Evolutionary conservation across 495 filamentous ascomycete genomes (phyloP), one percentile per base, ranked within the genome.

Genomic region (Patellaria atrata): DNA sequence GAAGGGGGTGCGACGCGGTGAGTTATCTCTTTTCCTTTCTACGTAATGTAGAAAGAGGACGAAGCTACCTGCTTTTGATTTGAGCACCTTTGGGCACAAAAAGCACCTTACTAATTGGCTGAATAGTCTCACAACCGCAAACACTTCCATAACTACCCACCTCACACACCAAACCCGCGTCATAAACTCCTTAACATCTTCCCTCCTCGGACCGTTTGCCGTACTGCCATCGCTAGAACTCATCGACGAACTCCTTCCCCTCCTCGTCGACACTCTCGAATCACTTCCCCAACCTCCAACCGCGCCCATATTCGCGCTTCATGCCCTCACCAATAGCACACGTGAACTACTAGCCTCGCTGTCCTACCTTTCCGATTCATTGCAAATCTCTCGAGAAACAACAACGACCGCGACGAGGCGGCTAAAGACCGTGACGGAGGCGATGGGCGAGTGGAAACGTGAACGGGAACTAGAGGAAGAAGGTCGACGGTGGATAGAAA

Each of bases 341-440:
- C 57, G 74, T 16, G 82, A 89, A 26, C 68, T 94, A 11, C 72
- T 82, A 20, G 66, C 75, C 35, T 77, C 82, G 2, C 75, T 97
- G 27, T 79, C 79, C 39, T 73, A 79, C 44, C 66, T 97, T 5
- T 78, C 79, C n/a, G 89, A 97, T 53, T 84, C 81, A 0, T 65
- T 96, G 14, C 86, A 96, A 56, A 92, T 94, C 75, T 78, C 73
- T n/a, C 71, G 82, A 3, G 89, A 97, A 52, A 75, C 80, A 0
- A 85, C 79, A 1, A 75, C 73, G 1, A 75, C 74, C 0, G 89
- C 89, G 8, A 73, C 77, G 3, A 66, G 89, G 20, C 62, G 79
- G 20, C 60, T 96, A 20, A 68, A 76, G 33, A 75, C 69, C 21
- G 82, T 80, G 1, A 75, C 74, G 33, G 83, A 87, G 48, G 67